Conservation (phyloP, 2,329 filamentous ascomycete genomes). For the Graphilbum sp. region DNA sequence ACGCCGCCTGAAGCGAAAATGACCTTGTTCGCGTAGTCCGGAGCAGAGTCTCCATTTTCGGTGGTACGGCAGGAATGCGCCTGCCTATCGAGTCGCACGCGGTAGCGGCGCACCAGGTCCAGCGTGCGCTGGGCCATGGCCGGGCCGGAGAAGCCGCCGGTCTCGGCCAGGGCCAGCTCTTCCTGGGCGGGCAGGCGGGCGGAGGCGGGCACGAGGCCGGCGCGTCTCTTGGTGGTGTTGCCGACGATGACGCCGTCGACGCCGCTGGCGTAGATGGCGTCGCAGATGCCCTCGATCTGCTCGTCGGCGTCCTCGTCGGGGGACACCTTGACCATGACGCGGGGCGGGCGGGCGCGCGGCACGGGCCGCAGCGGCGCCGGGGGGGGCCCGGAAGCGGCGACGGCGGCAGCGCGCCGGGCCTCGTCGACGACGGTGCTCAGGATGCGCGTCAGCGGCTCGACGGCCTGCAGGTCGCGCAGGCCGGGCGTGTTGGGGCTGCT, state of each 20-base stretch:
- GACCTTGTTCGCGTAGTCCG: no score
- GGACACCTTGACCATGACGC: conserved; percentile 95
- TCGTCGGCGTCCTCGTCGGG: conserved; percentile 80
- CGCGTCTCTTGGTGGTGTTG: conserved; percentile 82
- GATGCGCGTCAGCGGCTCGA: conserved; percentile 66
- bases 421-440: conserved; percentile 70
- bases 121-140: conserved; percentile 72
- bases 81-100: conserved; percentile 42
- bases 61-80: background rate
- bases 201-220: conserved; percentile 51
- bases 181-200: conserved; percentile 51
- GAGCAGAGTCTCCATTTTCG: no score
- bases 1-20: conserved; percentile 93
- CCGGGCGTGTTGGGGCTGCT: conserved; percentile 94
- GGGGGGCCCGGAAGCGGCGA: no score
- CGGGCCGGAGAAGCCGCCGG: conserved; percentile 81
- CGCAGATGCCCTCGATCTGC: conserved; percentile 76
- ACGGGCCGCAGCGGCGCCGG: no score
- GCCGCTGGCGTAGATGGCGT: conserved; percentile 66
- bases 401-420: conserved; percentile 40
- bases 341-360: conserved; percentile 52
- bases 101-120: conserved; percentile 63
- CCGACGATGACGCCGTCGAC: conserved; percentile 94
- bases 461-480: conserved; percentile 69
- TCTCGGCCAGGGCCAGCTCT: conserved; percentile 50